These are phyloP conservation scores for Solanum ossicruentum DNA, from an alignment of 257 asterid genomes.

Conservation along the genomic window DNA sequence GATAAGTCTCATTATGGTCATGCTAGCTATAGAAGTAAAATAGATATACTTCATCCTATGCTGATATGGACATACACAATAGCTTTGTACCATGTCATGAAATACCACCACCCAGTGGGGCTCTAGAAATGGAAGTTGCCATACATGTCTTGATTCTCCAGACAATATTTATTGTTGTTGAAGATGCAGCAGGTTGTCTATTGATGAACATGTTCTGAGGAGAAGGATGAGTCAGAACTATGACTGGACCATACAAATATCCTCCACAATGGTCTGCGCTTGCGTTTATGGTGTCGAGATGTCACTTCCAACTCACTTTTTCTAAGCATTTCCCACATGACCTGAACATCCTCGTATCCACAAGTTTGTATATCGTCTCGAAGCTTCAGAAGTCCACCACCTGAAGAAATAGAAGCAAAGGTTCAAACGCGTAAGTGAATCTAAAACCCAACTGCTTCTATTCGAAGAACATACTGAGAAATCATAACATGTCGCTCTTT, in stretches of 20 bases:
- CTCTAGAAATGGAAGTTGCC: conserved; percentile 10
- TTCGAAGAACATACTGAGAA: background rate
- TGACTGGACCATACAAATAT: conserved; percentile 33
- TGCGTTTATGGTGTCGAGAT: conserved; percentile 34
- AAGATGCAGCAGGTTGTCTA: conserved; percentile 1
- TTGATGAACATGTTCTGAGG: conserved; percentile 21
- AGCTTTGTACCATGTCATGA: background rate
- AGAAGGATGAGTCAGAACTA: conserved; percentile 15
- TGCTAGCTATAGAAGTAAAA: conserved; percentile 1
- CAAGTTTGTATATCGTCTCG: conserved; percentile 83
- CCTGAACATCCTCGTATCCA: conserved; percentile 87
- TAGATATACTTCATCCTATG: background rate
- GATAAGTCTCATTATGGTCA: background rate
- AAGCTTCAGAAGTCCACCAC: conserved; percentile 73
- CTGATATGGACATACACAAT: background rate
- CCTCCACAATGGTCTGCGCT: conserved; percentile 46
- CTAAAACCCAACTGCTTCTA: background rate
- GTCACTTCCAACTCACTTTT: conserved; percentile 37
- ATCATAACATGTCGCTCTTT: background rate
- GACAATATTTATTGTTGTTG: background rate
- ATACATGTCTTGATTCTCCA: conserved; percentile 9
- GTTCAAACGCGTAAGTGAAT: background rate
- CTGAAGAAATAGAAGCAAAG: conserved; percentile 20
- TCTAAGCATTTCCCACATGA: conserved; percentile 96
- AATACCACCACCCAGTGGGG: background rate